phyloP scores from a whole-genome alignment of 1,139 yeast genomes.

The Geotrichum macrosporum region DNA sequence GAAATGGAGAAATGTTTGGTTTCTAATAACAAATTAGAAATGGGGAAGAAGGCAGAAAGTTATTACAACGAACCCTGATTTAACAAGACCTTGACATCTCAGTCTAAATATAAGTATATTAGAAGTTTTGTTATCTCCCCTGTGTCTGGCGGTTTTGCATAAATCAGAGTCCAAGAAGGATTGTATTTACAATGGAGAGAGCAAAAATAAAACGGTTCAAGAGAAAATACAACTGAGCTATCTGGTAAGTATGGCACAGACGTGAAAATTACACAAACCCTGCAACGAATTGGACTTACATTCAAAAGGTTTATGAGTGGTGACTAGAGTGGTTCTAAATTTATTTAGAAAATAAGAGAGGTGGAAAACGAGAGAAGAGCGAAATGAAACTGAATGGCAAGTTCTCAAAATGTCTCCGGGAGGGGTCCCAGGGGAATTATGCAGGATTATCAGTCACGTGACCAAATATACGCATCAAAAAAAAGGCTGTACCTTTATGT shows the following conservation, averaged over 20 bases:
- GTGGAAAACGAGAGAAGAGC: conserved; percentile 1
- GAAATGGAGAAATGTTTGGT: not conserved
- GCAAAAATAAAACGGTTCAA: not conserved
- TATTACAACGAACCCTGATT: not conserved
- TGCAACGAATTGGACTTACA: too few species aligned
- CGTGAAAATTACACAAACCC: too few species aligned
- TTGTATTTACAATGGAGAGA: not conserved
- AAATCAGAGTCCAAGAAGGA: not conserved
- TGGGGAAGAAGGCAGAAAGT: not conserved
- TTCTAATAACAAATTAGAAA: too few species aligned
- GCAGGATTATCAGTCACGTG: not conserved
- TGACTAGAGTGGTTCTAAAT: not conserved
- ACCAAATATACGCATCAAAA: too few species aligned
- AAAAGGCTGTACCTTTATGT: too few species aligned
- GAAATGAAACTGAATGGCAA: not conserved
- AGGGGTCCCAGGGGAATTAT: not conserved
- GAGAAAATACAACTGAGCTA: not conserved
- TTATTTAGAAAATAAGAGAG: not conserved
- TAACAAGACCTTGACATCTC: conserved; percentile 3
- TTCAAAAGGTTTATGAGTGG: too few species aligned
- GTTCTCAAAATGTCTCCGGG: not conserved
- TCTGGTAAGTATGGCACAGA: too few species aligned
- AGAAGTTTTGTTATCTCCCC: too few species aligned
- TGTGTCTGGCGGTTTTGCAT: too few species aligned
- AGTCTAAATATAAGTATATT: not conserved